Percentiles rank a stretch among this genome's conserved stretches.
Conservation (phyloP, 176 grass and related monocot genomes). For the Echinochloa phyllopogon region DNA sequence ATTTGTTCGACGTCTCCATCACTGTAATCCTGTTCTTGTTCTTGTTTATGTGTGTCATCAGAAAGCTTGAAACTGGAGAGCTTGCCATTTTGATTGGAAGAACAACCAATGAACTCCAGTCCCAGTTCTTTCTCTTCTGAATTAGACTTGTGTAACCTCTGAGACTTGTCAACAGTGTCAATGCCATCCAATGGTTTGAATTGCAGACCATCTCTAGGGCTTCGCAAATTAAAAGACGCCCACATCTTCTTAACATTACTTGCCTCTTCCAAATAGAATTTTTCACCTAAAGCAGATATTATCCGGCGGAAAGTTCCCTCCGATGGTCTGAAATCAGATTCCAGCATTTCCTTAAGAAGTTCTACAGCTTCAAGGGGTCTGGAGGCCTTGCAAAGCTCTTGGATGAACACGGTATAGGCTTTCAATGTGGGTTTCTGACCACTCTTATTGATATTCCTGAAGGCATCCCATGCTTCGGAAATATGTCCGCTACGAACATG, state of each 20-base stretch:
- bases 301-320: conserved; percentile 47
- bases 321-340: conserved; percentile 56
- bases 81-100: conserved; percentile 30
- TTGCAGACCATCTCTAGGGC: conserved; percentile 35
- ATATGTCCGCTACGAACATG: conserved; percentile 60
- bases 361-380: conserved; percentile 64
- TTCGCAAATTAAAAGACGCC: conserved; percentile 44
- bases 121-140: conserved; percentile 31
- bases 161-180: conserved; percentile 8
- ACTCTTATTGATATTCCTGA: conserved; percentile 60
- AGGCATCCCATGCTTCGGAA: conserved; percentile 67
- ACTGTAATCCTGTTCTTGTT: conserved; percentile 41
- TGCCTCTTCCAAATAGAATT: conserved; percentile 57
- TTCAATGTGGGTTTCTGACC: conserved; percentile 61
- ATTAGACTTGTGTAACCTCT: background rate
- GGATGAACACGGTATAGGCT: conserved; percentile 80
- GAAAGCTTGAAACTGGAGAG: conserved; percentile 31
- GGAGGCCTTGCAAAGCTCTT: conserved; percentile 74
- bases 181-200: conserved; percentile 23
- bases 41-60: conserved; percentile 33
- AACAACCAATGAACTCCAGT: conserved; percentile 2
- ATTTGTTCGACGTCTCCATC: conserved; percentile 60
- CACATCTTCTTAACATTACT: conserved; percentile 48
- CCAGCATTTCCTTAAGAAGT: conserved; percentile 70
- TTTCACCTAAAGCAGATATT: conserved; percentile 58